Conservation (phyloP, 2,329 filamentous ascomycete genomes). For the Chrysoporthe deuterocubensis region DNA sequence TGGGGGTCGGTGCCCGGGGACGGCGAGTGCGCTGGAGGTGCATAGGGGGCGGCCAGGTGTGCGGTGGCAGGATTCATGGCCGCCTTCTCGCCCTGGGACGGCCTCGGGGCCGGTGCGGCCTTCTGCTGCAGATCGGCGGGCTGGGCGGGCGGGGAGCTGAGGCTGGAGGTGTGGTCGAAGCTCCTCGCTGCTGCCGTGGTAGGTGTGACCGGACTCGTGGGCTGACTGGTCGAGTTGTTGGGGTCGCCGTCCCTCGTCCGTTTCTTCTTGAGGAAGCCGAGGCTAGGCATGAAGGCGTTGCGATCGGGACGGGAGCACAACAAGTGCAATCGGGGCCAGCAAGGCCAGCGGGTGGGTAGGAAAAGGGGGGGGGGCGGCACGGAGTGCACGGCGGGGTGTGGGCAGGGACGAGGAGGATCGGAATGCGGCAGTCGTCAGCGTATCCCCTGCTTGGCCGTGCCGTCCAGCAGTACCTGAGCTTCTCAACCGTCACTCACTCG, state of each 20-base stretch:
- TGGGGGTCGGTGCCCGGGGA: conserved; percentile 59
- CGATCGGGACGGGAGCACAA: conserved; percentile 26
- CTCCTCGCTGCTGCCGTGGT: conserved; percentile 51
- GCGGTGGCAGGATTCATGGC: conserved; percentile 39
- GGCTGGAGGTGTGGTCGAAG: conserved; percentile 48
- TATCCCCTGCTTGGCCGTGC: conserved; percentile 18
- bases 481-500: not conserved
- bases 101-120: conserved; percentile 40
- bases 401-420: conserved; percentile 27
- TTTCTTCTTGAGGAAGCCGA: conserved; percentile 98
- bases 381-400: conserved; percentile 21
- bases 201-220: conserved; percentile 66
- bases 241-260: conserved; percentile 88
- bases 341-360: conserved; percentile 20
- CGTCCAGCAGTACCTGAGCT: conserved; percentile 3
- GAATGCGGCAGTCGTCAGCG: conserved; percentile 22
- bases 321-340: conserved; percentile 17
- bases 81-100: conserved; percentile 32
- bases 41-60: conserved; percentile 29
- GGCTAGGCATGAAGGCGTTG: conserved; percentile 74
- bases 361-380: conserved; percentile 23
- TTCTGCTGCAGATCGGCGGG: conserved; percentile 35
- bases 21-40: conserved; percentile 36
- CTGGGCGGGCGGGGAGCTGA: conserved; percentile 38
- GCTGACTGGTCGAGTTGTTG: conserved; percentile 64